Evolutionary conservation across 495 filamentous ascomycete genomes (phyloP).

Genomic region (Tuber melanosporum): DNA sequence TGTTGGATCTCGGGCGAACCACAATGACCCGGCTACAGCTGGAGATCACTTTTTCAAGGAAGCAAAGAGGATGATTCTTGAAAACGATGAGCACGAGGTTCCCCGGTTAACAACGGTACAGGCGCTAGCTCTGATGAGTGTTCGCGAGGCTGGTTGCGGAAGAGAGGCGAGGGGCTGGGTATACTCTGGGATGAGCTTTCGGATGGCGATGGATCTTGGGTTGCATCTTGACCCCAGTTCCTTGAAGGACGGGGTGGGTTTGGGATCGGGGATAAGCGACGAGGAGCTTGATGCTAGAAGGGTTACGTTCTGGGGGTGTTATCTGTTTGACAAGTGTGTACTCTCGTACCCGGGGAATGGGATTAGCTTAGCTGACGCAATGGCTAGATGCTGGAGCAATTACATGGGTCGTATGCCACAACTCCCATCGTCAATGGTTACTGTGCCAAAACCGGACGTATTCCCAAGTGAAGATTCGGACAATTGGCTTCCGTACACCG

Average conservation of each 20-base stretch:
- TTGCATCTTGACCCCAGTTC: constrained; percentile 66
- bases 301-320: constrained; percentile 98
- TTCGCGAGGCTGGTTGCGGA: constrained; percentile 91
- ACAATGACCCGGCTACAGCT: constrained; percentile 71
- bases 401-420: constrained; percentile 92
- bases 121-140: constrained; percentile 90
- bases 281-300: constrained; percentile 80
- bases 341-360: not conserved
- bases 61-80: constrained; percentile 79
- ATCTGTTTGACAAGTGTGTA: constrained; percentile 82
- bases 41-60: constrained; percentile 97
- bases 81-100: constrained; percentile 89
- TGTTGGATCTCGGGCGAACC: constrained; percentile 60
- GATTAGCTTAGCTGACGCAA: constrained; percentile 27
- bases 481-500: constrained; percentile 82
- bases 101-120: constrained; percentile 90
- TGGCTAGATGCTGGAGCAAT: constrained; percentile 83
- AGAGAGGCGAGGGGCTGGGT: constrained; percentile 95
- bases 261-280: constrained; percentile 58
- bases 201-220: constrained; percentile 95
- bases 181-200: constrained; percentile 95
- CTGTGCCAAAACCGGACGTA: constrained; percentile 81
- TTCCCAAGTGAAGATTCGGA: constrained; percentile 83
- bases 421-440: constrained; percentile 66
- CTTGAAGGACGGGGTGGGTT: constrained; percentile 28